A percentile compares a stretch with the other conserved stretches of the same genome.
phyloP scores from a whole-genome alignment of 164 flowering plant genomes.

The Tinospora cordifolia region DNA sequence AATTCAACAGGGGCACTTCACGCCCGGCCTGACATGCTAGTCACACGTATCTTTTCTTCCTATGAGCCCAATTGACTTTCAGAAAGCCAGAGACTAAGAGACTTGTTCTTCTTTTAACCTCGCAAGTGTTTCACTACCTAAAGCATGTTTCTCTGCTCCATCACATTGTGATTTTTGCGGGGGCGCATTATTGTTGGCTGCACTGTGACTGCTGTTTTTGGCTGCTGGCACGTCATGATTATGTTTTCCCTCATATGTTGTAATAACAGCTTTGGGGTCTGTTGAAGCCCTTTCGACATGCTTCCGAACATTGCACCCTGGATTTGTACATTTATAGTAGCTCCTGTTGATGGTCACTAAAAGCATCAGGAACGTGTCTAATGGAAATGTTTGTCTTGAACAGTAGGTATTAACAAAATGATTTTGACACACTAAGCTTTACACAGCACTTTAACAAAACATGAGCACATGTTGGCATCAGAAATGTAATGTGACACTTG shows the following conservation, averaged over 20 bases:
- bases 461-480: background rate
- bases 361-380: conserved; percentile 15
- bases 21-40: background rate
- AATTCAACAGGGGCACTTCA: background rate
- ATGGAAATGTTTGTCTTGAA: background rate
- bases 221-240: conserved; percentile 78
- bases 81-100: conserved; percentile 12
- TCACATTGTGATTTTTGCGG: conserved; percentile 30
- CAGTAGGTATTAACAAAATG: background rate
- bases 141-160: conserved; percentile 24
- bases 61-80: background rate
- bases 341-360: conserved; percentile 44
- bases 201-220: conserved; percentile 39
- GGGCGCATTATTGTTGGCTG: conserved; percentile 21
- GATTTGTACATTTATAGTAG: conserved; percentile 75
- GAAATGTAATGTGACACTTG: background rate
- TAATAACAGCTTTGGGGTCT: conserved; percentile 75
- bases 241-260: conserved; percentile 95
- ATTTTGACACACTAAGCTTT: background rate
- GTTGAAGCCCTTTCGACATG: conserved; percentile 90
- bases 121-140: conserved; percentile 26
- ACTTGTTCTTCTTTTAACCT: conserved; percentile 54
- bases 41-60: background rate
- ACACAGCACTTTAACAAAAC: background rate
- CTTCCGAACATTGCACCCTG: conserved; percentile 84